phyloP scores from a whole-genome alignment of 768 basidiomycete species.

The Psilocybe cubensis region DNA sequence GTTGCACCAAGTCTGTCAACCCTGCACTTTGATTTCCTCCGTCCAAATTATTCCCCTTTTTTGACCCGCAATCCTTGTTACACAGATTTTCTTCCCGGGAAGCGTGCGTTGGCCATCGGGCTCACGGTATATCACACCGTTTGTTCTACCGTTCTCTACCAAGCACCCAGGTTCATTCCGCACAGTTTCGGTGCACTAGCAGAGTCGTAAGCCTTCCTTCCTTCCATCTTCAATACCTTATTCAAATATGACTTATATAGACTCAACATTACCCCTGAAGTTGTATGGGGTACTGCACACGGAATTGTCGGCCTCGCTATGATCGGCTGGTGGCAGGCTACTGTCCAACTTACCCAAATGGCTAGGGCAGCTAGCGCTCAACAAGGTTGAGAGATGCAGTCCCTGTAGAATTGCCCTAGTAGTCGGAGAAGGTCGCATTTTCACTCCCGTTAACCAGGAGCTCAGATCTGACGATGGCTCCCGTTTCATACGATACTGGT shows the following conservation, averaged over 20 bases:
- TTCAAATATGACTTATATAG: slow-evolving; percentile 23
- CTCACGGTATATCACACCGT: slow-evolving; percentile 78
- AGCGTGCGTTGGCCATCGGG: slow-evolving; percentile 79
- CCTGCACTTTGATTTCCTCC: background rate
- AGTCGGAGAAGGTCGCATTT: no score
- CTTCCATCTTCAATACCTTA: background rate
- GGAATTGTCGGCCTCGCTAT: slow-evolving; percentile 73
- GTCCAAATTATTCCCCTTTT: background rate
- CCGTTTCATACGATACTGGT: no score
- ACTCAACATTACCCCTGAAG: slow-evolving; percentile 70
- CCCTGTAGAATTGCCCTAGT: no score
- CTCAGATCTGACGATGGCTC: no score
- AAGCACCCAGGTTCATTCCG: slow-evolving; percentile 82
- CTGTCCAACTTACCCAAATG: slow-evolving; percentile 54
- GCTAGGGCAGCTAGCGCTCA: slow-evolving; percentile 29
- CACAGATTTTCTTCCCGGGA: slow-evolving; percentile 84
- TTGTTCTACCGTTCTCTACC: slow-evolving; percentile 73
- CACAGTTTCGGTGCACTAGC: slow-evolving; percentile 61
- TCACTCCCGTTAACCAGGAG: no score
- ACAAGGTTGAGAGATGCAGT: background rate
- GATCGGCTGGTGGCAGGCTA: slow-evolving; percentile 84
- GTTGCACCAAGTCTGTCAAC: slow-evolving; percentile 21
- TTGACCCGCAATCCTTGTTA: background rate
- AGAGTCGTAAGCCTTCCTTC: slow-evolving; percentile 55
- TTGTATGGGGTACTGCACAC: slow-evolving; percentile 72